phyloP scores from a whole-genome alignment of 768 basidiomycete species.

The Suillus bovinus region DNA sequence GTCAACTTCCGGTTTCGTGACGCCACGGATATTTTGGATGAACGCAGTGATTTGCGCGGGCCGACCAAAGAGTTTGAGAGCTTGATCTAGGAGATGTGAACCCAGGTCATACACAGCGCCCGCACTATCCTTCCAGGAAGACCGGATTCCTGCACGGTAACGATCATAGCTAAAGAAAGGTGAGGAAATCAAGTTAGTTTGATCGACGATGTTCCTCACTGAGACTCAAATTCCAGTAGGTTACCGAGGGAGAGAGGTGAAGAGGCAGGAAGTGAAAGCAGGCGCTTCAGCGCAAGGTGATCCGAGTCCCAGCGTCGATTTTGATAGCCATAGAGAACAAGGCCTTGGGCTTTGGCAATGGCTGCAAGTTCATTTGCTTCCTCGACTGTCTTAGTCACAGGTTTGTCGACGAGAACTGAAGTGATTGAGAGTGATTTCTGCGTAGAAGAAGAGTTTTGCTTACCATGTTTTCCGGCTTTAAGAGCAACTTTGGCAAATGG shows the following conservation, averaged over 20 bases:
- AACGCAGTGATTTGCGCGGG: conserved; percentile 70
- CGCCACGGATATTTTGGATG: conserved; percentile 66
- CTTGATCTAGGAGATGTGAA: conserved; percentile 79
- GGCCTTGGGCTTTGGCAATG: conserved; percentile 57
- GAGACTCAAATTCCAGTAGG: conserved; percentile 72
- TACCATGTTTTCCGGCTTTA: conserved; percentile 74
- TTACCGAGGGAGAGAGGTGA: conserved; percentile 58
- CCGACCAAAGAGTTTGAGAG: conserved; percentile 71
- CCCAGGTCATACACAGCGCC: conserved; percentile 80
- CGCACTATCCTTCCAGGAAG: conserved; percentile 78
- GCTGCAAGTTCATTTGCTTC: conserved; percentile 62
- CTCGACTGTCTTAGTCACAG: conserved; percentile 58
- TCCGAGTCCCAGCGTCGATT: conserved; percentile 82
- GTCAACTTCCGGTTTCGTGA: conserved; percentile 64
- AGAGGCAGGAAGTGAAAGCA: conserved; percentile 54
- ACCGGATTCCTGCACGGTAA: conserved; percentile 62
- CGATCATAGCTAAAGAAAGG: conserved; percentile 62
- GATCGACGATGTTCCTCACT: conserved; percentile 42
- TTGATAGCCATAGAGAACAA: conserved; percentile 72
- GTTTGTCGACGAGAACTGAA: conserved; percentile 79
- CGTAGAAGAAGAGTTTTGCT: conserved; percentile 12
- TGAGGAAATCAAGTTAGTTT: conserved; percentile 1
- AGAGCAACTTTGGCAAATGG: conserved; percentile 62
- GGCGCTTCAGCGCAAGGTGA: conserved; percentile 62
- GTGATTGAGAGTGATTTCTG: conserved; percentile 2